Evolutionary conservation across 176 grass and related monocot genomes (phyloP).

Genomic region (Rhipidocladum racemiflorum): DNA sequence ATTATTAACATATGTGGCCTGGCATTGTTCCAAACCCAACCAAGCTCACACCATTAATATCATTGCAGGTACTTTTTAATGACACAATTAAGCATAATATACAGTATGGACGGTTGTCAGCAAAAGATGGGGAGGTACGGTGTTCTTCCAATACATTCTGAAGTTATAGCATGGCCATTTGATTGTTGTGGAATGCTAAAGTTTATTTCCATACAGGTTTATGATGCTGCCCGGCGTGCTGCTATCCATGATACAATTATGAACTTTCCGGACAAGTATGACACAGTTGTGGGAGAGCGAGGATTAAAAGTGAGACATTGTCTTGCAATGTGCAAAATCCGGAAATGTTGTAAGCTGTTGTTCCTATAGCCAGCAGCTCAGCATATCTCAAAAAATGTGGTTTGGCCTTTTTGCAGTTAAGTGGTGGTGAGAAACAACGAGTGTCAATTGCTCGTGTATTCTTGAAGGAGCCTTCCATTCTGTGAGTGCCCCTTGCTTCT

Average conservation of each 20-base stretch:
- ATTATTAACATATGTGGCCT: not conserved
- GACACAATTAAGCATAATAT: conserved; percentile 99
- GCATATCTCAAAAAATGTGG: conserved; percentile 32
- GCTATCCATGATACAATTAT: conserved; percentile 92
- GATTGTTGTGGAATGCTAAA: conserved; percentile 26
- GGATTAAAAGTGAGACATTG: conserved; percentile 77
- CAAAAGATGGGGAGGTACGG: conserved; percentile 88
- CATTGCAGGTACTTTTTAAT: conserved; percentile 92
- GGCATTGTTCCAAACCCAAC: conserved; percentile 2
- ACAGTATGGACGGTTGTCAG: conserved; percentile 88
- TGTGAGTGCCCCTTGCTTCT: conserved; percentile 51
- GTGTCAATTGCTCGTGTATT: conserved; percentile 98
- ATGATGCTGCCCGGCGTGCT: conserved; percentile 74
- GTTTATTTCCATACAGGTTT: conserved; percentile 54
- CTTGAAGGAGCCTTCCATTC: conserved; percentile 92
- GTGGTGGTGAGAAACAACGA: conserved; percentile 98
- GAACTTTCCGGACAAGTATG: conserved; percentile 88
- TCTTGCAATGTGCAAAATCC: conserved; percentile 24
- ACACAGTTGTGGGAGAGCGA: conserved; percentile 93
- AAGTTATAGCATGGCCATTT: conserved; percentile 13
- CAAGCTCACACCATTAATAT: conserved; percentile 32
- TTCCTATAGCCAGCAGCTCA: not conserved
- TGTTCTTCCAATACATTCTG: conserved; percentile 37
- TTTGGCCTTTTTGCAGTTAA: conserved; percentile 60
- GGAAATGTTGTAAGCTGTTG: not conserved